A percentile compares a stretch with the other conserved stretches of the same genome.
phyloP scores from a whole-genome alignment of 192 early-diverging fungal species.

The Mortierella hygrophila region DNA sequence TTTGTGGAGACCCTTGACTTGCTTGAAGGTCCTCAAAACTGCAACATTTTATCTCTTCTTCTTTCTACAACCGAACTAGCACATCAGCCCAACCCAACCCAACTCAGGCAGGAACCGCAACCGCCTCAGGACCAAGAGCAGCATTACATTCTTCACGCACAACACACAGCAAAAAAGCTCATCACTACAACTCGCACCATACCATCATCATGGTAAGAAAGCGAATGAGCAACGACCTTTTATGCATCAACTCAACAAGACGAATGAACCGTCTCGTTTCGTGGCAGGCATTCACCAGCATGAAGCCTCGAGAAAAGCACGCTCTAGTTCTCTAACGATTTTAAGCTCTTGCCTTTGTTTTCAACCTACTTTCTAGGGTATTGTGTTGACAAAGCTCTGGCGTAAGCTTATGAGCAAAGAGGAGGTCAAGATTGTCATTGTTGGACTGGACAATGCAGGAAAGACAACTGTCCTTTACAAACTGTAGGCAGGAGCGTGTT shows the following conservation, averaged over 20 bases:
- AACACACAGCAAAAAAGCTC: neutral
- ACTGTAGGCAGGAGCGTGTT: constrained; percentile 49
- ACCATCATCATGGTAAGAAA: neutral
- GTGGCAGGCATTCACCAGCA: neutral
- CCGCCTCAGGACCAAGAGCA: neutral
- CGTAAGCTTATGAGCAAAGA: constrained; percentile 68
- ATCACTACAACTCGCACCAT: neutral
- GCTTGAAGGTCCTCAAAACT: neutral
- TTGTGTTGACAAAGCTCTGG: constrained; percentile 72
- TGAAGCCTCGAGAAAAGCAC: neutral
- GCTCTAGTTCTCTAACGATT: too few relatives aligned
- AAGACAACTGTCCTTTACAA: constrained; percentile 78
- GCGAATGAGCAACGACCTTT: neutral
- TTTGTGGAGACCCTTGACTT: too few relatives aligned
- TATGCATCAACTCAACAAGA: neutral
- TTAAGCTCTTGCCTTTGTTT: neutral
- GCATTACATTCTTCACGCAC: neutral
- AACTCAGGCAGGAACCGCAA: neutral
- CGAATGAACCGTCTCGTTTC: neutral
- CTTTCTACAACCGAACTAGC: neutral
- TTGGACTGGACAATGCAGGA: constrained; percentile 80
- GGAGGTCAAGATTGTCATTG: constrained; percentile 79
- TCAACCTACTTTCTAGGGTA: constrained; percentile 46
- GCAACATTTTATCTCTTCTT: neutral
- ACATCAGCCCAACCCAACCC: neutral